Percentiles rank a stretch among this genome's conserved stretches.
Evolutionary conservation across 2,329 filamentous ascomycete genomes (phyloP).

Genomic region (Ophiobolus disseminans): DNA sequence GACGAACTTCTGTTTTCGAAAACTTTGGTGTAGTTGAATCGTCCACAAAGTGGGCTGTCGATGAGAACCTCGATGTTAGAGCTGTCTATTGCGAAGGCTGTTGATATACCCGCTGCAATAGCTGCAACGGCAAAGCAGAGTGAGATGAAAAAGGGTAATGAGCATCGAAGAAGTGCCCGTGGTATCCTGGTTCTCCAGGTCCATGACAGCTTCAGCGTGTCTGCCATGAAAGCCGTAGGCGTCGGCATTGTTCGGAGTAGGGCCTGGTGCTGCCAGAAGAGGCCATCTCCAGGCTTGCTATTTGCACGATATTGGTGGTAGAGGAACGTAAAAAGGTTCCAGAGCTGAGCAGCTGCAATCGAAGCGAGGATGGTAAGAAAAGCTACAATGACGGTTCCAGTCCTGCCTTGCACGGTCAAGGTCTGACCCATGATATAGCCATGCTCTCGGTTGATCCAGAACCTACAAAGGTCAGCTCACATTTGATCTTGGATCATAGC

Average conservation of each 20-base stretch:
- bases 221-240: slow-evolving; percentile 19
- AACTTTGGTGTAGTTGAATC: slow-evolving; percentile 4
- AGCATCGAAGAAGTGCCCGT: slow-evolving; percentile 10
- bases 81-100: slow-evolving; percentile 20
- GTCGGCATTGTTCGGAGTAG: slow-evolving; percentile 23
- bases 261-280: slow-evolving; percentile 27
- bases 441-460: slow-evolving; percentile 11
- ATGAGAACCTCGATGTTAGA: slow-evolving; percentile 19
- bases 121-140: slow-evolving; percentile 12
- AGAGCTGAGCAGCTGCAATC: slow-evolving; percentile 17
- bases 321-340: slow-evolving; percentile 25
- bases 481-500: background rate
- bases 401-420: slow-evolving; percentile 24
- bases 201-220: slow-evolving; percentile 25
- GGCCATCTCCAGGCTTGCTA: slow-evolving; percentile 13
- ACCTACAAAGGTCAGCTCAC: background rate
- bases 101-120: slow-evolving; percentile 22
- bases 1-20: background rate
- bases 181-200: slow-evolving; percentile 17
- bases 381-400: slow-evolving; percentile 26
- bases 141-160: slow-evolving; percentile 11
- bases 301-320: slow-evolving; percentile 21
- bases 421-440: slow-evolving; percentile 24
- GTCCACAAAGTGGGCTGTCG: slow-evolving; percentile 9
- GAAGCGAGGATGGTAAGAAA: slow-evolving; percentile 23